Evolutionary conservation across 768 basidiomycete species (phyloP), one percentile per base, ranked within the genome.

Genomic region (Suillus variegatus): DNA sequence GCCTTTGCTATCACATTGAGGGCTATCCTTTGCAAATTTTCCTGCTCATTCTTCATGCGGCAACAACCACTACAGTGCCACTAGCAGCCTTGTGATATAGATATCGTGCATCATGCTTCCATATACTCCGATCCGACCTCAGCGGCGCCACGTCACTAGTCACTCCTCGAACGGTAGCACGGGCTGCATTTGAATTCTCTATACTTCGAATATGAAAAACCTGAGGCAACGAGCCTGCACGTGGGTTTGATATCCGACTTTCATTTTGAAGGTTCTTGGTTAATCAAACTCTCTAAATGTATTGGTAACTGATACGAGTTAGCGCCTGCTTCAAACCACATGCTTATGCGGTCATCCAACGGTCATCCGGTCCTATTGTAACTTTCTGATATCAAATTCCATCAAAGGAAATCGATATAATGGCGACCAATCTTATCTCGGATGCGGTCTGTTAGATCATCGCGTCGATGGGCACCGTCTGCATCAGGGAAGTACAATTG

Each of bases 131-230:
- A 60, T 60, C 57, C 40, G 57, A 60, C 57, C 36, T 36, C 16
- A 41, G 57, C 57, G 40, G 40, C 41, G 57, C 57, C 40, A 60
- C 57, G 57, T 60, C 25, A 28, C 40, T 40, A 8, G 40, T 60
- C 25, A 28, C 40, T 40, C 14, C 14, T 22, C 8, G 38, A 57
- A 25, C 36, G n/a, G 22, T 16, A 40, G 36, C 38, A n/a, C 7
- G 7, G 51, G 3, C 28, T 28, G n/a, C 38, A 35, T 52, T 28
- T 18, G 36, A 38, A 10, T 9, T 32, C 28, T 14, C 28, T 18
- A 18, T 14, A 18, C 16, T 16, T 35, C 18, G 32, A 35, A 35
- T 55, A 55, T 55, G 32, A 55, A 55, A 55, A 55, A 35, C 54
- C 2, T 35, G 54, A 35, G 52, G 52, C 28, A 35, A 32, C 28